Evolutionary conservation across 148 eudicot genomes (phyloP).

Genomic region (Rhododendron kiyosumense): DNA sequence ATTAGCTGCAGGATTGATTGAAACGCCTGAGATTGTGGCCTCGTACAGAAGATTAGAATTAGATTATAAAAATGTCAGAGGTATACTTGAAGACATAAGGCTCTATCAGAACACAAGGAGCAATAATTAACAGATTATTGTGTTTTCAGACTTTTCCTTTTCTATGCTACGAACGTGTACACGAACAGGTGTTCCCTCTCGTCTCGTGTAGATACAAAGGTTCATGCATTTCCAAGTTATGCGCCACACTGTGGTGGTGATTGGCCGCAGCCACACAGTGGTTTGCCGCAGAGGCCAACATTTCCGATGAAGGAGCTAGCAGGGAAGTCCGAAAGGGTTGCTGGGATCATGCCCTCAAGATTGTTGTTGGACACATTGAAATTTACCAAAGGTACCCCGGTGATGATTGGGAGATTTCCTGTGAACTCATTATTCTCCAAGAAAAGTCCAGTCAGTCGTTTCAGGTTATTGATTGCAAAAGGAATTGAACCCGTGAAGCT

Average conservation of each 20-base stretch:
- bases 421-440: conserved; percentile 52
- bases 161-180: too few relatives aligned
- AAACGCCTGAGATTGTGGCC: background rate
- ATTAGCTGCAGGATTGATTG: too few relatives aligned
- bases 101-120: too few relatives aligned
- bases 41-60: background rate
- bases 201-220: background rate
- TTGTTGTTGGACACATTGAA: conserved; percentile 64
- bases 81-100: too few relatives aligned
- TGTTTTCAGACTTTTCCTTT: too few relatives aligned
- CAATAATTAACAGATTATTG: too few relatives aligned
- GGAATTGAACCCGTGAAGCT: conserved; percentile 63
- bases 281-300: conserved; percentile 62
- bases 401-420: conserved; percentile 59
- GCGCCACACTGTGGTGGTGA: conserved; percentile 59
- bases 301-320: conserved; percentile 58
- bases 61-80: too few relatives aligned
- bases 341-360: conserved; percentile 74
- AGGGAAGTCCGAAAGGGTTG: conserved; percentile 41
- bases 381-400: conserved; percentile 16
- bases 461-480: conserved; percentile 50
- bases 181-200: too few relatives aligned
- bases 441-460: conserved; percentile 42
- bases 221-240: background rate
- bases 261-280: conserved; percentile 51